Evolutionary conservation across 345 rosid species (phyloP), one percentile per base, ranked within the genome.

Genomic region (Pistacia vera): DNA sequence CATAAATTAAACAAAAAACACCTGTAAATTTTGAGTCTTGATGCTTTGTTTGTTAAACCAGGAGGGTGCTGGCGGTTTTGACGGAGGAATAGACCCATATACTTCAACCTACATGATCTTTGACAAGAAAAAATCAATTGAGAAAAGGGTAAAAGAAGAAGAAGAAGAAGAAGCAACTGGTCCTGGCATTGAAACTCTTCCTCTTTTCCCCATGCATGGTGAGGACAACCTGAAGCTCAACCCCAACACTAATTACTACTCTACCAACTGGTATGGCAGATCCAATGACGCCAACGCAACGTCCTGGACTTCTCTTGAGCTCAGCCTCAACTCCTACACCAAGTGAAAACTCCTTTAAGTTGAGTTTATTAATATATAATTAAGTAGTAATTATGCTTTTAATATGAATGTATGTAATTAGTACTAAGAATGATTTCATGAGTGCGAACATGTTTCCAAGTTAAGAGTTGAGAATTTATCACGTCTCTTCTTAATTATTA

Each of bases 121-220:
- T 61, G 92, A 88, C 28, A 83, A 84, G 77, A 86, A 81, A 79
- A 88, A 79, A 67, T 59, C 78, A 72, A 64, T 69, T 60, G 71
- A 46, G 70, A 70, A 73, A 55, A 66, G 51, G 54, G 35, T 67
- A 38, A 84, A 82, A 55, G 86, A 80, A 44, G 75, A 81, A 36
- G 83, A 81, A 36, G 83, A 83, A 11, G 83, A 83, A 16, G 83
- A 73, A 5, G 83, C 66, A 30, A 70, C 65, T 77, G 67, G 71
- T 68, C 82, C 81, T 63, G 86, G 88, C 78, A 84, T 90, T 49
- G 93, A 90, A 74, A 96, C 98, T 4, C 95, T 96, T 25, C 95
- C 95, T 68, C 88, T 96, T 38, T 96, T 96, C 74, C 99, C 99
- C 65, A 89, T 91, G 87, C 95, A 85, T 61, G 87, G 85, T 14